Percentiles rank a stretch among this genome's conserved stretches.
Conservation (phyloP, 23 red algal species). For the Cyanidium caldarium region DNA sequence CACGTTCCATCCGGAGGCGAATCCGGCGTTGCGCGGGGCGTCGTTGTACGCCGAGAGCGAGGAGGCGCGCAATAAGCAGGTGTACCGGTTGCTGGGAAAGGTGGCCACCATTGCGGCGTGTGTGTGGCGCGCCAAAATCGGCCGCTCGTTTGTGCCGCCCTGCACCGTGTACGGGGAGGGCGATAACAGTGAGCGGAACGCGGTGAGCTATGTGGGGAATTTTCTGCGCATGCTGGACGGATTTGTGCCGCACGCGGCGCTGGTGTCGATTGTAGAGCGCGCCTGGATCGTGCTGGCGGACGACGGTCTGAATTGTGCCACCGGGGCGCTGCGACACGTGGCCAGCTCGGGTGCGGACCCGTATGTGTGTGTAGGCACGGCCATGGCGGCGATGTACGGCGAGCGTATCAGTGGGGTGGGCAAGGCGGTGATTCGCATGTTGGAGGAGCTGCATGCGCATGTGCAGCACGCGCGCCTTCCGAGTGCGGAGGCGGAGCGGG, state of each 20-base stretch:
- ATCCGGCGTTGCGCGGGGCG: slow-evolving; percentile 9
- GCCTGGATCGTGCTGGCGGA: slow-evolving; percentile 20
- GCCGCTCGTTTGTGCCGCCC: slow-evolving; percentile 5
- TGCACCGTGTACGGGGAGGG: slow-evolving; percentile 1
- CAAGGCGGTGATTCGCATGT: slow-evolving; percentile 8
- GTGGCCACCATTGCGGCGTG: slow-evolving; percentile 20
- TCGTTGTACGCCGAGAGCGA: slow-evolving; percentile 1
- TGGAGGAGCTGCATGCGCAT: neutral
- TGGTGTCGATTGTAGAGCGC: slow-evolving; percentile 6
- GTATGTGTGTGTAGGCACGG: slow-evolving; percentile 7
- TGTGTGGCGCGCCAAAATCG: slow-evolving; percentile 10
- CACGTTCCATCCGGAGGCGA: slow-evolving; percentile 22
- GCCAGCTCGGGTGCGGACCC: slow-evolving; percentile 9
- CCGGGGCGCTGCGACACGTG: slow-evolving; percentile 16
- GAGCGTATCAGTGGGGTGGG: slow-evolving; percentile 15
- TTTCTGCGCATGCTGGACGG: slow-evolving; percentile 17
- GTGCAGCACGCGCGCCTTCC: no score
- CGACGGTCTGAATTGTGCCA: slow-evolving; percentile 28
- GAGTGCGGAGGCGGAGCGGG: neutral
- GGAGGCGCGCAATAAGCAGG: slow-evolving; percentile 12
- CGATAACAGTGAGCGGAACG: no score
- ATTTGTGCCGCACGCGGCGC: neutral
- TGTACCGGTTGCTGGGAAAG: slow-evolving; percentile 18
- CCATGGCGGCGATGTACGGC: slow-evolving; percentile 14
- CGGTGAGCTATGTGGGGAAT: slow-evolving; percentile 3